Base-by-base conservation (phyloP, 2,329 filamentous ascomycete species). In the Colletotrichum kahawae region DNA sequence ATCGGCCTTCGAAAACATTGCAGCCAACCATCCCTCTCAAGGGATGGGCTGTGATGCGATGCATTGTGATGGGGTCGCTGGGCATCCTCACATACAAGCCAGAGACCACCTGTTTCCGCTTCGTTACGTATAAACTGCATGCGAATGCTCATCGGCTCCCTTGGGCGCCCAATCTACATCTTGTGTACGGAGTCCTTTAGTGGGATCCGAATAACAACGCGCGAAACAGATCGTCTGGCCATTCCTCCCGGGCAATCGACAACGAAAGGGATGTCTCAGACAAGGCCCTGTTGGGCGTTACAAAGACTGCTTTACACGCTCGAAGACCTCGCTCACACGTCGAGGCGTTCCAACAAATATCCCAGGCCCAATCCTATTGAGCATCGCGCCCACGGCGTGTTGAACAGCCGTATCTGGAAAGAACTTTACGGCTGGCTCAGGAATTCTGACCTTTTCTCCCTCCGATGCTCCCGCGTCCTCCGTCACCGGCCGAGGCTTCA, bases 231-330 rank as follows among this genome's bases (percentile, higher is more conserved):
- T 72, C 57, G 34, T 9, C 34, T 59, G 10, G 27, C 48, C 69
- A 72, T 75, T 73, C 73, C 64, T 67, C 38, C 48, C 43, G 64
- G 33, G 36, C 27, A 31, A 34, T 38, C 72, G 69, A 71, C 63
- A 31, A 75, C 48, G 24, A 75, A 66, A 75, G 73, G 73, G 73
- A 64, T 75, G 69, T 75, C 69, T 75, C 64, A 75, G 38, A 72
- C 69, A 75, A 33, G 18, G 16, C 18, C 34, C 54, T 29, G 33
- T 21, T 21, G 36, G 63, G 33, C 56, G 51, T 67, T 71, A 67
- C 69, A 75, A 64, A 73, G 69, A 67, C 43, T 21, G 72, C 72
- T 64, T 48, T 62, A 51, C 56, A 67, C 43, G 63, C n/a, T 59
- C 43, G 57, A 68, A 64, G 21, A 59, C 57, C 69, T 75, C 38